Base-by-base conservation (phyloP, 2,329 filamentous ascomycete species). In the Fusarium hainanense region DNA sequence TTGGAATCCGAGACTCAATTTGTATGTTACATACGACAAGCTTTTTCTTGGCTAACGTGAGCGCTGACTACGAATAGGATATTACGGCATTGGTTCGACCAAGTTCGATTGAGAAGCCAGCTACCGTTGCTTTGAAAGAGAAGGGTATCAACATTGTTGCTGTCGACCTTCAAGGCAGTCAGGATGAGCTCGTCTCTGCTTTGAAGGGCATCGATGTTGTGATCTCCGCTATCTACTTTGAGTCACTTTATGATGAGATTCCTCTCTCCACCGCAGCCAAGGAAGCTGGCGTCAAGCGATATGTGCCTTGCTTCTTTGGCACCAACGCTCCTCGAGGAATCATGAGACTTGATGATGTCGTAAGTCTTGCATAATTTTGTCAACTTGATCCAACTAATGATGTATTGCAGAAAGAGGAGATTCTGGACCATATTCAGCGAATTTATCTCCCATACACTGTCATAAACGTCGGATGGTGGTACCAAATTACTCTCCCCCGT, bases 271-370 rank as follows among this genome's bases (percentile, higher is more conserved):
- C 80, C 34, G 86, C 85, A 4, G 81, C 83, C 3, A 84, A 85
- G 66, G 77, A 78, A 48, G 83, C 82, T 5, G 84, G 85, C 1
- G 82, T 87, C 12, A 79, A 82, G 64, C 82, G 86, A 44, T 88
- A 86, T 66, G 80, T 88, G 30, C 85, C 85, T 4, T 84, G 82
- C 69, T 81, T 79, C 57, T 87, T 84, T 57, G 81, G 79, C n/a
- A 82, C 84, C 0, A 76, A 84, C 18, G 76, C 80, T 2, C 81
- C 84, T 9, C 49, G 82, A 0, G 82, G 82, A 9, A 66, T 77
- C 8, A 69, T 77, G 63, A 18, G 14, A 16, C 21, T 75, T 7
- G 42, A 42, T 4, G 68, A 68, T 34, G 16, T 18, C 6, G 55
- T 68, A 42, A 14, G 42, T n/a, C 6, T 25, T 1, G 8, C 14